Conservation (phyloP, 257 asterid species). For the Forsythia suspensa region DNA sequence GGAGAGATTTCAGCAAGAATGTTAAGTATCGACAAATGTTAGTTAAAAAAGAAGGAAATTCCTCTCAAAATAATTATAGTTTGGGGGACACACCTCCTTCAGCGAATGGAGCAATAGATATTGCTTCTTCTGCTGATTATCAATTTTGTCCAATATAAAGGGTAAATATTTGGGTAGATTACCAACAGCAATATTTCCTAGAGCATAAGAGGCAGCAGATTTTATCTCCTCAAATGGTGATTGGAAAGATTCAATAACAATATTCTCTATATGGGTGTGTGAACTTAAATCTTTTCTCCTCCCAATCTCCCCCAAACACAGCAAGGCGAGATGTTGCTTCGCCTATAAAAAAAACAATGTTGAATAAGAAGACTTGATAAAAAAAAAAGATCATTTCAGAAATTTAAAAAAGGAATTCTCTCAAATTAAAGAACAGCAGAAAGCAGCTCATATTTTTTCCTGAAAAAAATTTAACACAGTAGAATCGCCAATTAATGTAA, state of each 20-base stretch:
- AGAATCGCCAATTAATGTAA: background rate
- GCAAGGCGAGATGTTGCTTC: slow-evolving; percentile 89
- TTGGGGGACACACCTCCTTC: slow-evolving; percentile 67
- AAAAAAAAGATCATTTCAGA: background rate
- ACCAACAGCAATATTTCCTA: slow-evolving; percentile 98
- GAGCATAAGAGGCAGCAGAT: slow-evolving; percentile 99
- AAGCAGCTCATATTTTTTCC: background rate
- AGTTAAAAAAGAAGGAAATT: background rate
- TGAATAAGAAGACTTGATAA: background rate
- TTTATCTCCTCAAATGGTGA: slow-evolving; percentile 98
- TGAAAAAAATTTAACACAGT: background rate
- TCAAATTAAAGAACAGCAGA: background rate
- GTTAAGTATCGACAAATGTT: slow-evolving; percentile 1
- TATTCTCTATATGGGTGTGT: slow-evolving; percentile 82
- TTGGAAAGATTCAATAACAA: slow-evolving; percentile 93
- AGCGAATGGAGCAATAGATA: slow-evolving; percentile 92
- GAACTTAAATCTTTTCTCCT: slow-evolving; percentile 95
- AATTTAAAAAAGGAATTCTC: background rate
- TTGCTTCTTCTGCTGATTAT: slow-evolving; percentile 99
- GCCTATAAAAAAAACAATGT: slow-evolving; percentile 49
- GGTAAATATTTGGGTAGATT: slow-evolving; percentile 91
- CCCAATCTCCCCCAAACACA: slow-evolving; percentile 98
- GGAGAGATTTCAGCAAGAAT: slow-evolving; percentile 11
- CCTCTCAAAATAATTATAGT: slow-evolving; percentile 15
- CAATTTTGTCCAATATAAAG: slow-evolving; percentile 91